Percentiles rank a stretch among this genome's conserved stretches.
These are phyloP conservation scores for Candida hispaniensis DNA, from an alignment of 805 yeast species.

Conservation along the genomic window DNA sequence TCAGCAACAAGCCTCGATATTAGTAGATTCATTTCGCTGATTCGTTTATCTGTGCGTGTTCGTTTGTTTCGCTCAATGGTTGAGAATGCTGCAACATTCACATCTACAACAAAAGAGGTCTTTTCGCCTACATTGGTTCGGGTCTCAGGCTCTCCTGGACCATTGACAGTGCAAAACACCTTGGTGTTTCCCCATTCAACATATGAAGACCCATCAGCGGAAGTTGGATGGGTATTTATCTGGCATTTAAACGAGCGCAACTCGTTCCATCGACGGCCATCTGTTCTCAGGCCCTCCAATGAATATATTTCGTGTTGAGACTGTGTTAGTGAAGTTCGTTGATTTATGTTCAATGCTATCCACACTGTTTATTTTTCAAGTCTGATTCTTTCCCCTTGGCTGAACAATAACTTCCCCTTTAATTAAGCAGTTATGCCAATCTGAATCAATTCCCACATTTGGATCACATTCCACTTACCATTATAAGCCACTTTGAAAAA, in stretches of 20 bases:
- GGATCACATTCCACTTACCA: too few species aligned
- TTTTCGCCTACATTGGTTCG: slow-evolving; percentile 36
- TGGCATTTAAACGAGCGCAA: slow-evolving; percentile 69
- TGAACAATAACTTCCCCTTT: too few species aligned
- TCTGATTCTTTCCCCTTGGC: too few species aligned
- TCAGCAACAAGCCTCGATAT: slow-evolving; percentile 33
- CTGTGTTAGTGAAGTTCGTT: slow-evolving; percentile 15
- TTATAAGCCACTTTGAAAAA: too few species aligned
- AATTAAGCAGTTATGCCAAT: too few species aligned
- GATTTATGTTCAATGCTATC: too few species aligned
- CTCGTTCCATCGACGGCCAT: slow-evolving; percentile 94
- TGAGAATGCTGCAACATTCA: slow-evolving; percentile 73
- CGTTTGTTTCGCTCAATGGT: slow-evolving; percentile 65
- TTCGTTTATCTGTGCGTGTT: slow-evolving; percentile 44
- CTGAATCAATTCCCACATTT: too few species aligned
- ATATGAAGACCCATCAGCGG: slow-evolving; percentile 82
- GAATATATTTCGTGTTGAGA: slow-evolving; percentile 60
- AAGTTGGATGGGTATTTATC: slow-evolving; percentile 74
- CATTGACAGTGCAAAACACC: slow-evolving; percentile 72
- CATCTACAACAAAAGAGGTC: slow-evolving; percentile 51
- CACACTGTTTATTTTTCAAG: too few species aligned
- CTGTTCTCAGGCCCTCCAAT: slow-evolving; percentile 83
- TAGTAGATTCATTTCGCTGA: slow-evolving; percentile 26
- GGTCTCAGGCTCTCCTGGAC: slow-evolving; percentile 75
- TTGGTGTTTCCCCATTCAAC: slow-evolving; percentile 89